These are phyloP conservation scores for Cytospora piceicola DNA, from an alignment of 2,329 filamentous ascomycete species.

Conservation along the genomic window DNA sequence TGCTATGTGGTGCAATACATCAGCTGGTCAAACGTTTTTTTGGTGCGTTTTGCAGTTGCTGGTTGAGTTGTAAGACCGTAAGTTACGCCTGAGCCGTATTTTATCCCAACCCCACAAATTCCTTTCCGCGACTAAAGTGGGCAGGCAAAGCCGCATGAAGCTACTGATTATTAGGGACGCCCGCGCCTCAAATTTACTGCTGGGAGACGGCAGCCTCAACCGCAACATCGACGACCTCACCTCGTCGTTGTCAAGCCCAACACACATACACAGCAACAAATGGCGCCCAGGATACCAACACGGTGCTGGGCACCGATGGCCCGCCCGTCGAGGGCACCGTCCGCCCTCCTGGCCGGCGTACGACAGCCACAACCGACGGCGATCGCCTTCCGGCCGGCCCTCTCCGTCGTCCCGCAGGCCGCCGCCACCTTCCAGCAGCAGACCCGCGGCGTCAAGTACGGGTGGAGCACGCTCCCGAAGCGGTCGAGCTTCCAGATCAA, in stretches of 20 bases:
- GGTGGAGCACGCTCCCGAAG: constrained; percentile 58
- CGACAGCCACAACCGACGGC: constrained; percentile 31
- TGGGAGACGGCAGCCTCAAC: constrained; percentile 1
- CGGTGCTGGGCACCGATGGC: constrained; percentile 49
- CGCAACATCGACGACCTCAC: constrained; percentile 6
- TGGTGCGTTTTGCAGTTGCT: neutral
- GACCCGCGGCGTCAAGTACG: constrained; percentile 57
- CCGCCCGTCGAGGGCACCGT: constrained; percentile 21
- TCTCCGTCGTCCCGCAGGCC: constrained; percentile 49
- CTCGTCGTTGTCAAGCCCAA: constrained; percentile 2
- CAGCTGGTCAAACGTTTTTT: neutral
- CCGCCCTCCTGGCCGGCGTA: constrained; percentile 35
- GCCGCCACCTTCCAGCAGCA: constrained; percentile 35
- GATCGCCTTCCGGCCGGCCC: constrained; percentile 40
- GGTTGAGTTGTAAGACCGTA: constrained; percentile 4
- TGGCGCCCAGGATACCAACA: constrained; percentile 52
- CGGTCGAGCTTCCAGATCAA: constrained; percentile 56
- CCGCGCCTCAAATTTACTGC: constrained; percentile 26
- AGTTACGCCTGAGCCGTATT: constrained; percentile 14
- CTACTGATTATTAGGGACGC: constrained; percentile 13
- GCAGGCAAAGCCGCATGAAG: constrained; percentile 25
- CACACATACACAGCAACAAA: constrained; percentile 36
- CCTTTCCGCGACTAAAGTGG: constrained; percentile 8
- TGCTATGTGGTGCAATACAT: neutral
- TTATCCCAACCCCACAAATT: constrained; percentile 21